Evolutionary conservation across 2,329 filamentous ascomycete species (phyloP).

Genomic region (Pyrenophora graminea): DNA sequence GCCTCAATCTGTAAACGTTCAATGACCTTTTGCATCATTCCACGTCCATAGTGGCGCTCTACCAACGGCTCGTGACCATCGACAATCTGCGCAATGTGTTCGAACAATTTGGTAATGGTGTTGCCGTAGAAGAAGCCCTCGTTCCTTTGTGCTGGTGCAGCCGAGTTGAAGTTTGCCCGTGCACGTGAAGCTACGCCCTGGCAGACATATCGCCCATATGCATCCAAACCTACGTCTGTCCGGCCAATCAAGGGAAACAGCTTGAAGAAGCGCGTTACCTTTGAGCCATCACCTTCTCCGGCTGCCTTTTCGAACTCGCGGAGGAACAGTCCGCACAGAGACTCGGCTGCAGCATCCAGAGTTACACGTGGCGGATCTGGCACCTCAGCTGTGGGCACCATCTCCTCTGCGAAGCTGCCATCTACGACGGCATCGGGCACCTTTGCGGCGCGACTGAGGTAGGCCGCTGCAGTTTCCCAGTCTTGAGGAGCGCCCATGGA

Average conservation of each 20-base stretch:
- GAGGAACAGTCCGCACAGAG: conserved; percentile 85
- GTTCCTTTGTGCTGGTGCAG: conserved; percentile 62
- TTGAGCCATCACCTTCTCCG: conserved; percentile 80
- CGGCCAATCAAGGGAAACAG: conserved; percentile 92
- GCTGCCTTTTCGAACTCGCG: conserved; percentile 94
- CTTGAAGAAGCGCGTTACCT: conserved; percentile 97
- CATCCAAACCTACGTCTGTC: conserved; percentile 85
- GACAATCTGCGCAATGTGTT: conserved; percentile 96
- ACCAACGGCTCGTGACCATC: conserved; percentile 89
- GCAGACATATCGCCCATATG: conserved; percentile 95
- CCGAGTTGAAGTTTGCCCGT: conserved; percentile 76
- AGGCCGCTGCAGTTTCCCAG: conserved; percentile 94
- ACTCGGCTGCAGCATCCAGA: conserved; percentile 83
- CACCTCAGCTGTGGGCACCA: conserved; percentile 94
- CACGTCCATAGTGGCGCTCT: conserved; percentile 87
- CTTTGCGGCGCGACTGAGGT: conserved; percentile 79
- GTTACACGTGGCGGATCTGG: conserved; percentile 89
- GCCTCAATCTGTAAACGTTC: conserved; percentile 91
- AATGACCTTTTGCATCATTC: conserved; percentile 94
- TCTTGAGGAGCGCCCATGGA: conserved; percentile 98
- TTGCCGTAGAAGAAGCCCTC: conserved; percentile 92
- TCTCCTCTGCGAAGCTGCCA: conserved; percentile 84
- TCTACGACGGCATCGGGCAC: conserved; percentile 80
- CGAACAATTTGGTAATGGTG: conserved; percentile 87
- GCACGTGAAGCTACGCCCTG: conserved; percentile 88